phyloP scores from a whole-genome alignment of 1,284 basidiomycete genomes.

The Cryptococcus maquisensis region DNA sequence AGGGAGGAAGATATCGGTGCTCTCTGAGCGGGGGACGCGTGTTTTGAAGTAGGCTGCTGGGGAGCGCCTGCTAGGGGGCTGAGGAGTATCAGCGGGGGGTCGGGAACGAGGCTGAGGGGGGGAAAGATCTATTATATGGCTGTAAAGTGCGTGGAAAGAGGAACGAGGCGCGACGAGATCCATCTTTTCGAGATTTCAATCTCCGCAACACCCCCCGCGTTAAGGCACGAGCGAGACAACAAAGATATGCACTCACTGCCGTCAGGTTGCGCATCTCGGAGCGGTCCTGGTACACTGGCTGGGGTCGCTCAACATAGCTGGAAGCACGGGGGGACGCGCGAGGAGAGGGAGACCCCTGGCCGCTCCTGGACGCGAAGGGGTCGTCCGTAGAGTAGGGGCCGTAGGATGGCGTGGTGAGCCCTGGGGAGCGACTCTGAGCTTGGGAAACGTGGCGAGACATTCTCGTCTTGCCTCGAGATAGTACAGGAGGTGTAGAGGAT shows the following conservation, averaged over 20 bases:
- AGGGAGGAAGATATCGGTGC: neutral
- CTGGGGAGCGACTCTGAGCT: neutral
- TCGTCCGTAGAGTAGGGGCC: neutral
- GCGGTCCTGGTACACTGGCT: neutral
- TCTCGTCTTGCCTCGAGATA: no score
- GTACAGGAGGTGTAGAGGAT: neutral
- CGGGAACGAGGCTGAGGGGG: neutral
- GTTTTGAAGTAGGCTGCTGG: neutral
- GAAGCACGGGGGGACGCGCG: neutral
- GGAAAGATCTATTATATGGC: neutral
- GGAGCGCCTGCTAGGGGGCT: neutral
- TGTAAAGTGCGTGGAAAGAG: no score
- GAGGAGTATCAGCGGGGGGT: neutral
- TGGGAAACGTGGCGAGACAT: neutral
- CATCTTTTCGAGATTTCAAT: neutral
- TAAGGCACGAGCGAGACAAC: neutral
- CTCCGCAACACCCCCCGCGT: neutral
- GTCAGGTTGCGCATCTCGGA: neutral
- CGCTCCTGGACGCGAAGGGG: neutral
- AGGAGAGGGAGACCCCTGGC: neutral
- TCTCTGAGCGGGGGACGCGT: neutral
- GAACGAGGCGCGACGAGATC: neutral
- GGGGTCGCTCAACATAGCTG: neutral
- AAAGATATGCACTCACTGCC: neutral
- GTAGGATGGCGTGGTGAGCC: neutral